phyloP scores from a whole-genome alignment of 2,329 filamentous ascomycete genomes.

The Stagonosporopsis rhizophila region DNA sequence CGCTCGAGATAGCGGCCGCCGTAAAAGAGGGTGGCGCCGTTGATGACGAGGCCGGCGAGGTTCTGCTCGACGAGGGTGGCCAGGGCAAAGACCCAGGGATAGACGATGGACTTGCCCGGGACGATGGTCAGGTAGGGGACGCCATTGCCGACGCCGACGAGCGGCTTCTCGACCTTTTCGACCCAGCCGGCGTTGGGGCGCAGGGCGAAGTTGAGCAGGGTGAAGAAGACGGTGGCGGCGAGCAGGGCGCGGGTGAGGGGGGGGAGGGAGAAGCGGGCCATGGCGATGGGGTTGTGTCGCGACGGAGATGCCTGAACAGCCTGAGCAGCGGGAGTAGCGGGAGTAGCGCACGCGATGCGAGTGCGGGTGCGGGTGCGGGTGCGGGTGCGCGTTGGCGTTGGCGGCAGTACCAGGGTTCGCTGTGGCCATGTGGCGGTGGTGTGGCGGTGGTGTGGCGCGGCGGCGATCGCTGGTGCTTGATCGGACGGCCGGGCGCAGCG shows the following conservation, averaged over 20 bases:
- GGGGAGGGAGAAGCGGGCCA: slow-evolving; percentile 91
- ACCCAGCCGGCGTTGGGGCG: slow-evolving; percentile 56
- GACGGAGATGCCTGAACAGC: too few relatives aligned
- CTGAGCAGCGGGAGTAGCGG: too few relatives aligned
- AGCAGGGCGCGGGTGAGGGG: slow-evolving; percentile 87
- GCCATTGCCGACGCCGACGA: slow-evolving; percentile 63
- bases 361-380: not conserved
- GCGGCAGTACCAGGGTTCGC: too few relatives aligned
- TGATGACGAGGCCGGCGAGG: slow-evolving; percentile 81
- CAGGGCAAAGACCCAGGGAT: slow-evolving; percentile 91
- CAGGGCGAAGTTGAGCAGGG: slow-evolving; percentile 80
- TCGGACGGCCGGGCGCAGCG: too few relatives aligned
- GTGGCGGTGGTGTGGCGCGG: too few relatives aligned
- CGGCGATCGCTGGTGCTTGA: too few relatives aligned
- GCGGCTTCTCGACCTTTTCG: slow-evolving; percentile 55
- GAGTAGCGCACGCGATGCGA: too few relatives aligned
- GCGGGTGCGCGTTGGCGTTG: too few relatives aligned
- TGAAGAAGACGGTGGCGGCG: slow-evolving; percentile 75
- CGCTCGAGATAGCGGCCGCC: slow-evolving; percentile 94
- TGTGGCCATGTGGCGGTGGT: not conserved
- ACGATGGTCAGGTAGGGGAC: slow-evolving; percentile 89
- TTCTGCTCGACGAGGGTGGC: slow-evolving; percentile 93
- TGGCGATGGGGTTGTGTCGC: slow-evolving; percentile 40
- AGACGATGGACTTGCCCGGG: slow-evolving; percentile 80
- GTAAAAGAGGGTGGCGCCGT: slow-evolving; percentile 81